Base-by-base conservation (phyloP, 805 yeast genomes). In the Candida vaughaniae region DNA sequence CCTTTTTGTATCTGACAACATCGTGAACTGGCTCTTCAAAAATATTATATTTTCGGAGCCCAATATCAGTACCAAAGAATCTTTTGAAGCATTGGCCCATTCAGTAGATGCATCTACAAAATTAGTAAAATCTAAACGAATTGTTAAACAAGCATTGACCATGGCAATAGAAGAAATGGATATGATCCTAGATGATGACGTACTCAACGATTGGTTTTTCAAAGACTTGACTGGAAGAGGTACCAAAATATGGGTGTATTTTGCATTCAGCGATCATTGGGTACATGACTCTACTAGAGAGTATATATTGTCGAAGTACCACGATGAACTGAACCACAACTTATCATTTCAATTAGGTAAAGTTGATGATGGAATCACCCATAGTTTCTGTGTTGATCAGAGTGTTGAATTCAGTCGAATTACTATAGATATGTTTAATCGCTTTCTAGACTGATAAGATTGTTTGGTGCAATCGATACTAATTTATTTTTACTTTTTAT, bases 261-360 rank as follows among this genome's bases (percentile, higher is more conserved):
- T 78, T 46, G 81, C 83, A 5, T 57, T 55, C n/a, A 51, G 61
- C 19, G 91, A 83, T 52, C 78, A 78, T 50, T 83, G 90, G 90
- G 80, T 83, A 2, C 64, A 66, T 38, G 66, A 72, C 32, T 57
- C 51, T 18, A 74, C 86, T 1, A 66, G 84, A 30, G 64, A 65
- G 20, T 57, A 55, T 39, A 51, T 80, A 3, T 49, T 74, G 25
- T 42, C 58, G 8, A 56, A 64, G 26, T 69, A 71, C 23, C 35
- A 33, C 22, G 38, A 38, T 17, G 30, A 33, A 18, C 28, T 29
- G 16, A 39, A 45, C 23, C 35, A 16, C 25, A 33, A 39, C 18
- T 26, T 40, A 16, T 29, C 28, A 12, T 36, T 36, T 23, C 32
- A 48, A 48, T 11, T 58, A 68, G 35, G 60, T 51, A 31, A 36